Base-by-base conservation (phyloP, 129 eudicot species). In the Mikania micrantha region DNA sequence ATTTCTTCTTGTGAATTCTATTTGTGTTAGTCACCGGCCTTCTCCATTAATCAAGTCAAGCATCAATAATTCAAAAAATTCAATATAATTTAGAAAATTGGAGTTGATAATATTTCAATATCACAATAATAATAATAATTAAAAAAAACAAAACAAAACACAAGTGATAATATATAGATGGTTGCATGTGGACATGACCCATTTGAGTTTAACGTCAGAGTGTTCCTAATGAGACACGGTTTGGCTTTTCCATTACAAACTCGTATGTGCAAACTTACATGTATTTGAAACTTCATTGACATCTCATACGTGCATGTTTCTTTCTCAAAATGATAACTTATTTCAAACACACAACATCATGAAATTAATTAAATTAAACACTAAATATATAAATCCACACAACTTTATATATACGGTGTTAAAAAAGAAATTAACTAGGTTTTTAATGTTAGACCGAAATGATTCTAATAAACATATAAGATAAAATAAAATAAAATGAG, bases 241-340 rank as follows among this genome's bases (percentile, higher is more conserved):
- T 77, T 77, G 73, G 73, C 77, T 78, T 72, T 78, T 65, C 47
- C 69, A 65, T 64, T 22, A 24, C 68, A 54, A 47, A 64, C 34
- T 50, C 48, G 47, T 69, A 45, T 60, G 69, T 77, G 41, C 38
- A 38, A 68, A 31, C 60, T 63, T 54, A 27, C 77, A 72, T 48
- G 49, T 49, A 31, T 72, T 32, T 48, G 76, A 48, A 45, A 45
- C 57, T 60, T 66, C 59, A 59, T 19, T 71, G 69, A 71, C 76
- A 71, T 44, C 38, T 72, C 77, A 72, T 72, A 47, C 77, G 60
- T 72, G 61, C 62, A 60, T 72, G 76, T 71, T 60, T 47, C 50
- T 60, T 47, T 71, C 24, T 27, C 61, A 11, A 29, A 16, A 8
- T 59, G 9, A 59, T 40, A 60, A 10, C 59, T 71, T 13, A 20